Conservation (phyloP, 805 yeast genomes). For the Kluyveromyces nonfermentans region DNA sequence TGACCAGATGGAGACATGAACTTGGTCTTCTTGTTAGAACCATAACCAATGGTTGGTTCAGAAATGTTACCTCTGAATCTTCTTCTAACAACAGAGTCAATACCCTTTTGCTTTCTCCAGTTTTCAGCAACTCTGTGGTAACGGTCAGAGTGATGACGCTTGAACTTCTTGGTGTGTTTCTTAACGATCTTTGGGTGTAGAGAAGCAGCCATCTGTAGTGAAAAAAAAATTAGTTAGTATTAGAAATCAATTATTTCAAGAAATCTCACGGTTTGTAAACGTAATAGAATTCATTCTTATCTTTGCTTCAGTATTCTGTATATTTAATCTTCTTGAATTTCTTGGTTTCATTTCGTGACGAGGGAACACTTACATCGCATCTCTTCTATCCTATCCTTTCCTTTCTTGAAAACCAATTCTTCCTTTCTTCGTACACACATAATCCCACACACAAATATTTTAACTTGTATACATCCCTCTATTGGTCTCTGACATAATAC, state of each 20-base stretch:
- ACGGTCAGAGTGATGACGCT: slow-evolving; percentile 99
- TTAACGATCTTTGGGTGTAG: slow-evolving; percentile 99
- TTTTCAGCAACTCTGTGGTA: slow-evolving; percentile 95
- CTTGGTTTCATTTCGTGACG: no score
- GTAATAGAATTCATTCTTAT: not conserved
- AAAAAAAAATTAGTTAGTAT: slow-evolving; percentile 2
- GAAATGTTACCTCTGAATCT: slow-evolving; percentile 99
- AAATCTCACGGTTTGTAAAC: not conserved
- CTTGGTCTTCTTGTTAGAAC: slow-evolving; percentile 98
- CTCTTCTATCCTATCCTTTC: no score
- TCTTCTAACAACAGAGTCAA: slow-evolving; percentile 99
- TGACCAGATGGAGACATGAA: slow-evolving; percentile 95
- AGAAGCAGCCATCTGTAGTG: slow-evolving; percentile 79
- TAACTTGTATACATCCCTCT: no score
- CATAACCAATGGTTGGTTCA: slow-evolving; percentile 99
- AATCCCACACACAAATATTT: no score
- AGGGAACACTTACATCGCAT: no score
- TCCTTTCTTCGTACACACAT: no score
- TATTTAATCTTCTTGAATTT: no score
- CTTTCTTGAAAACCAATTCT: no score
- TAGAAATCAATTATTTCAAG: not conserved
- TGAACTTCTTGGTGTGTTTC: slow-evolving; percentile 98
- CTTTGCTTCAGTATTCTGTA: not conserved
- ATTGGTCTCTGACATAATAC: no score
- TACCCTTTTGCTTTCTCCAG: slow-evolving; percentile 99